Conservation (phyloP, 2,329 filamentous ascomycete genomes). For the Apiospora rasikravindrae region DNA sequence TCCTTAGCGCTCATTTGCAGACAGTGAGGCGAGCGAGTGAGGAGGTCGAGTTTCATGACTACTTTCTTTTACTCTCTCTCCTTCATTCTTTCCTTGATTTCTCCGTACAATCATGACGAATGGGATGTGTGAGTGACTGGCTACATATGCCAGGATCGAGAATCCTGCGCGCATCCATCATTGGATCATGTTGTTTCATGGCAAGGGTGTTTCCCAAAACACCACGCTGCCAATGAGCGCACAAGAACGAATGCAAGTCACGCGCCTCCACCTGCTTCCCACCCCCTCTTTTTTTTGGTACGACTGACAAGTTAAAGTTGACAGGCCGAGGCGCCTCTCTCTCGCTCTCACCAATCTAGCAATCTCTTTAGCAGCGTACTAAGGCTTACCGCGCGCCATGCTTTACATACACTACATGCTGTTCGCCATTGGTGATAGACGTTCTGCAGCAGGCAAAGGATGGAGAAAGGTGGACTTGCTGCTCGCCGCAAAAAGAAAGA, state of each 20-base stretch:
- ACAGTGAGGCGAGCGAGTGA: conserved; percentile 2
- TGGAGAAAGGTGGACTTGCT: conserved; percentile 3
- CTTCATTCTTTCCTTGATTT: background rate
- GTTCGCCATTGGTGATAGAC: background rate
- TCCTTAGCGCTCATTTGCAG: background rate
- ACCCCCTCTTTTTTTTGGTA: background rate
- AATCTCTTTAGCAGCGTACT: conserved; percentile 4
- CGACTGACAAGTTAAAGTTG: conserved; percentile 1
- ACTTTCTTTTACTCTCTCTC: too few relatives aligned
- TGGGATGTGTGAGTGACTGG: conserved; percentile 1
- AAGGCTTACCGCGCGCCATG: conserved; percentile 6
- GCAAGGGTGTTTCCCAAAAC: background rate
- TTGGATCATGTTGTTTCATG: conserved; percentile 9
- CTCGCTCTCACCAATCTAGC: background rate
- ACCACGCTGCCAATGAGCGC: background rate
- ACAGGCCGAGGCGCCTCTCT: background rate
- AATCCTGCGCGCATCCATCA: background rate
- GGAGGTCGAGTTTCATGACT: background rate
- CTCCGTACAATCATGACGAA: background rate
- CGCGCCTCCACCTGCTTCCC: background rate
- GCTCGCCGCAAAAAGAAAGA: conserved; percentile 1
- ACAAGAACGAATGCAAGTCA: conserved; percentile 1
- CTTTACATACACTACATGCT: background rate
- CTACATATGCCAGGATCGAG: background rate
- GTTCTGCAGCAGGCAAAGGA: background rate